Base-by-base conservation (phyloP, 2,329 filamentous ascomycete genomes). In the Trichoderma asperellum region DNA sequence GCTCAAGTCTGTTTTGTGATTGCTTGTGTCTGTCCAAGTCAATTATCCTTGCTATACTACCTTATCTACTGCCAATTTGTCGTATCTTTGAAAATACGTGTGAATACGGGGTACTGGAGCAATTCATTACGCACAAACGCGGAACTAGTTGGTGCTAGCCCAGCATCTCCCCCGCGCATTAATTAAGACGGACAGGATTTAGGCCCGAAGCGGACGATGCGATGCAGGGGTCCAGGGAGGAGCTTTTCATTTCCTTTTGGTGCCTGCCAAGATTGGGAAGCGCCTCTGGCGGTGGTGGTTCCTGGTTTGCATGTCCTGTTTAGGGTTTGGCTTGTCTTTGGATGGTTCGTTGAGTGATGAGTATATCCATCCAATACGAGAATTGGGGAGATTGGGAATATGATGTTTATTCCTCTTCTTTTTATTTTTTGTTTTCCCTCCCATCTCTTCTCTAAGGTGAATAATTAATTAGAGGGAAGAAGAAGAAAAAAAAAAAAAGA, bases 201-300 rank as follows among this genome's bases (percentile, higher is more conserved):
- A 67, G 63, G 40, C 55, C 63, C 63, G 63, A 59, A 67, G 63
- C 40, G 53, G 53, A 66, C 27, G 63, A 58, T 58, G 63, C 37
- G 63, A 37, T 40, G 55, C 63, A 67, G 34, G 63, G 63, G 63
- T 58, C 35, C 35, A 35, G 63, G 35, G 35, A 21, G 57, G n/a
- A 43, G 34, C 7, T 32, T 37, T 37, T 67, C 63, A 67, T 67
- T 67, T 67, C 63, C 29, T 59, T 58, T 59, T 57, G 63, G 63
- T 67, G 55, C 63, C 63, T 67, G 63, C 63, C 63, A 59, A 67
- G 63, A 18, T 35, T 66, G 62, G 55, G 63, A 32, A 55, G 21
- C 35, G 53, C 40, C 34, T 49, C 8, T 14, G 27, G 62, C 21
- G n/a, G 34, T 53, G 12, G 6, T 29, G 27, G 27, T 57, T 16